Evolutionary conservation across 2,329 filamentous ascomycete species (phyloP).

Genomic region (Monilinia fructigena): DNA sequence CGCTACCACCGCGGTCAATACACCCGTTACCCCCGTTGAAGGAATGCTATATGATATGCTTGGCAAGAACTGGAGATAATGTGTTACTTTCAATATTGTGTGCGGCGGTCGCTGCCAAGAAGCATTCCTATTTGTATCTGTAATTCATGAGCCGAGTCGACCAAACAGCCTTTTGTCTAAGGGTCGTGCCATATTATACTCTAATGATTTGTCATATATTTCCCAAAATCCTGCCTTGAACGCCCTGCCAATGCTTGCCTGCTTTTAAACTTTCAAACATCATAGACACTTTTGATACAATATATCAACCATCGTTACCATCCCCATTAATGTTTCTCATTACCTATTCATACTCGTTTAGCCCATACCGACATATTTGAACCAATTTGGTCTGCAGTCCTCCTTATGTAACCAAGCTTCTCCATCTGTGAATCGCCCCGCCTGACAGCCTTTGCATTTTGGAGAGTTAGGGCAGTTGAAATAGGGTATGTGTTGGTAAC

Average conservation of each 20-base stretch:
- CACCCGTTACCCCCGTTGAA: not conserved
- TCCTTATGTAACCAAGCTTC: constrained; percentile 82
- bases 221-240: constrained; percentile 18
- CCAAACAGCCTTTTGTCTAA: constrained; percentile 9
- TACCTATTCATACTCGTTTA: constrained; percentile 41
- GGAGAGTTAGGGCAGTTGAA: constrained; percentile 98
- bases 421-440: constrained; percentile 85
- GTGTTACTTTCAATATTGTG: not conserved
- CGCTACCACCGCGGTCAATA: not conserved
- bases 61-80: constrained; percentile 5
- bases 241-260: constrained; percentile 26
- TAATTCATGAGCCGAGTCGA: constrained; percentile 17
- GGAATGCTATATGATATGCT: not conserved
- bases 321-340: not conserved
- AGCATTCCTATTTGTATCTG: constrained; percentile 18
- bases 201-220: constrained; percentile 16
- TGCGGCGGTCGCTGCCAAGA: constrained; percentile 7
- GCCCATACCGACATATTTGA: constrained; percentile 86
- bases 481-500: constrained; percentile 97
- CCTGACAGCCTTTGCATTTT: constrained; percentile 85
- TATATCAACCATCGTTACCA: constrained; percentile 6
- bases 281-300: constrained; percentile 23
- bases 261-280: constrained; percentile 21
- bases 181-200: constrained; percentile 20
- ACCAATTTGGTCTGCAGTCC: constrained; percentile 95